Percentiles rank a stretch among this genome's conserved stretches.
These are phyloP conservation scores for Metarhizium humberi DNA, from an alignment of 2,329 filamentous ascomycete species.

Conservation along the genomic window DNA sequence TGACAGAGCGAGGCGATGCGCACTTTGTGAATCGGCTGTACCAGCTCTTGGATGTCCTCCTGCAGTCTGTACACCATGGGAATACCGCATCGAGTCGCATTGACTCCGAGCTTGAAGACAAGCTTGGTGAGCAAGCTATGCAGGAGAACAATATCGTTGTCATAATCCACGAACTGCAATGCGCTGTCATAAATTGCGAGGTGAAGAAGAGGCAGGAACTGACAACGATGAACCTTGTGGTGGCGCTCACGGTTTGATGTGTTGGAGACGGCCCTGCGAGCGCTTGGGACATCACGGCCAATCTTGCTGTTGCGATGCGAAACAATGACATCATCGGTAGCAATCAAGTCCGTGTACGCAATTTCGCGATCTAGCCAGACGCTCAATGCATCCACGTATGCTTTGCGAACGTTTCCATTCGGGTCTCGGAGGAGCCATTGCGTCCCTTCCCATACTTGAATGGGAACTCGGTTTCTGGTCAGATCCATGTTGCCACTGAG, in stretches of 20 bases:
- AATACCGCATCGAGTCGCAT: slow-evolving; percentile 67
- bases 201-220: slow-evolving; percentile 75
- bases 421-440: slow-evolving; percentile 83
- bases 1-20: slow-evolving; percentile 77
- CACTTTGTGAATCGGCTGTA: slow-evolving; percentile 61
- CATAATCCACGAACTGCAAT: slow-evolving; percentile 60
- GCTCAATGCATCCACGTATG: slow-evolving; percentile 74
- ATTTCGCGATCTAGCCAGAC: slow-evolving; percentile 84
- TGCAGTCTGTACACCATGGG: slow-evolving; percentile 87
- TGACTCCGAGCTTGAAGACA: slow-evolving; percentile 71
- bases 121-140: slow-evolving; percentile 69
- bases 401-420: slow-evolving; percentile 67
- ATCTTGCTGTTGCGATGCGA: slow-evolving; percentile 34
- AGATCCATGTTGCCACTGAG: slow-evolving; percentile 52
- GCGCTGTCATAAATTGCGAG: slow-evolving; percentile 85
- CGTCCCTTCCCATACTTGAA: slow-evolving; percentile 91
- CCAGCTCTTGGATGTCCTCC: slow-evolving; percentile 65
- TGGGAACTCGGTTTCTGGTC: slow-evolving; percentile 63
- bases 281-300: slow-evolving; percentile 32
- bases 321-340: slow-evolving; percentile 45
- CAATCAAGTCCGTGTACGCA: slow-evolving; percentile 52
- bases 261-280: slow-evolving; percentile 59
- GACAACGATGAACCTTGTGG: slow-evolving; percentile 42
- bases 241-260: slow-evolving; percentile 53
- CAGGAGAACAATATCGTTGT: slow-evolving; percentile 66